Evolutionary conservation across 140 eudicot genomes (phyloP), one percentile per base, ranked within the genome.

Genomic region (Bidens hawaiensis): DNA sequence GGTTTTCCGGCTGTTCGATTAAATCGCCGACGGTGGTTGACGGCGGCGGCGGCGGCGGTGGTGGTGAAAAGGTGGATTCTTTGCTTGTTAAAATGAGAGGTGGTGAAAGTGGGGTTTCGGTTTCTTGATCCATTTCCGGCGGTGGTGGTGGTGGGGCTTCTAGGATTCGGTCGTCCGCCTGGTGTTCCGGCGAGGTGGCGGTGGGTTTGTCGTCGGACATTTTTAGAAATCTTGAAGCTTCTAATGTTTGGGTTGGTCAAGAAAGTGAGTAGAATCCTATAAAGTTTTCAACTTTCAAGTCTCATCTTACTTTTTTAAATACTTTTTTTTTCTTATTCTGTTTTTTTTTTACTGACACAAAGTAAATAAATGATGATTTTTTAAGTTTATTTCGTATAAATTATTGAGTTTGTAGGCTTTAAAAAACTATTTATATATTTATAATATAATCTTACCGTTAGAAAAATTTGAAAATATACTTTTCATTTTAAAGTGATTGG

Each of bases 141-240:
- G 14, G 19, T 7, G 60, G 60, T 10, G 62, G 42, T 16, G 62
- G 42, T 11, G 61, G 16, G 8, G 43, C 19, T 52, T 63, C 51
- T 63, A 22, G 71, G 77, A 64, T 72, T 52, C 8, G 42, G 22
- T 54, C 67, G n/a, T 19, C 27, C 28, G 14, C 24, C 21, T n/a
- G n/a, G n/a, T n/a, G n/a, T n/a, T 22, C 38, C 4, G 71, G 78
- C 15, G 69, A 41, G 56, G 69, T 31, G 69, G 72, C 9, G 67
- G 64, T 76, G 28, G 76, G 74, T 5, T 21, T 31, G 46, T 68
- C 71, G 10, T 68, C 82, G 67, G 85, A 69, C 85, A 75, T 79
- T 6, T 24, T n/a, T n/a, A n/a, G 22, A 46, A 9, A 7, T 38
- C 45, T 38, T 38, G 45, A 38, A 38, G 45, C n/a, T 38, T 38